Evolutionary conservation across 2,329 filamentous ascomycete genomes (phyloP).

Genomic region (Truncatella angustata): DNA sequence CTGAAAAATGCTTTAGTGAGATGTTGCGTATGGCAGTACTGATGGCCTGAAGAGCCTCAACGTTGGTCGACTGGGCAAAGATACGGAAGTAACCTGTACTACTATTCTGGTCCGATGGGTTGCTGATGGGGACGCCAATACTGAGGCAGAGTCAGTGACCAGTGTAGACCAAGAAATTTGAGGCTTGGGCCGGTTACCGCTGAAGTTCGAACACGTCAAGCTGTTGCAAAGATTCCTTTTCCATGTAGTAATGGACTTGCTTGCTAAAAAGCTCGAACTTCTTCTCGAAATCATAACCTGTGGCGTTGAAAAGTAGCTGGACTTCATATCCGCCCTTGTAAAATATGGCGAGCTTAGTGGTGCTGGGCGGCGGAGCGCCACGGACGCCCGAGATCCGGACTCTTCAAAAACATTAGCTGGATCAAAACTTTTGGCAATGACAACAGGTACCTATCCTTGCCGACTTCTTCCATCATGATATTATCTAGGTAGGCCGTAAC

Average conservation of each 20-base stretch:
- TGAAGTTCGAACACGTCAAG: constrained; percentile 28
- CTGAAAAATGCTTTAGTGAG: constrained; percentile 3
- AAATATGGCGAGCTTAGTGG: constrained; percentile 11
- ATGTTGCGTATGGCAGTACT: not conserved
- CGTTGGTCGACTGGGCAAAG: constrained; percentile 36
- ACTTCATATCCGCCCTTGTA: constrained; percentile 6
- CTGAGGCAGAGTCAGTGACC: constrained; percentile 22
- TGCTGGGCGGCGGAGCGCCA: constrained; percentile 14
- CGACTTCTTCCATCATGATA: constrained; percentile 25
- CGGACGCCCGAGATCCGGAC: constrained; percentile 17
- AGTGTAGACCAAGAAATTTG: constrained; percentile 9
- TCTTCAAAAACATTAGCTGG: constrained; percentile 28
- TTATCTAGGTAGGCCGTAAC: constrained; percentile 27
- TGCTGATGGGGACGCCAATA: constrained; percentile 23
- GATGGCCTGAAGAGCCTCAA: constrained; percentile 17
- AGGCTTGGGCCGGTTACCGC: constrained; percentile 18
- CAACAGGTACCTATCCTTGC: constrained; percentile 17
- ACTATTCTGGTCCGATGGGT: constrained; percentile 29
- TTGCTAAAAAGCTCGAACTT: constrained; percentile 18
- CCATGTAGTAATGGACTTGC: constrained; percentile 26
- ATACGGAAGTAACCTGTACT: constrained; percentile 34
- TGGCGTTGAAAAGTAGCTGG: constrained; percentile 4
- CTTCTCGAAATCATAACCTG: constrained; percentile 10
- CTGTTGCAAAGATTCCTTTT: constrained; percentile 19
- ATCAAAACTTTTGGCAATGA: constrained; percentile 34